Base-by-base conservation (phyloP, 2,329 filamentous ascomycete species). In the Neofusicoccum ribis region DNA sequence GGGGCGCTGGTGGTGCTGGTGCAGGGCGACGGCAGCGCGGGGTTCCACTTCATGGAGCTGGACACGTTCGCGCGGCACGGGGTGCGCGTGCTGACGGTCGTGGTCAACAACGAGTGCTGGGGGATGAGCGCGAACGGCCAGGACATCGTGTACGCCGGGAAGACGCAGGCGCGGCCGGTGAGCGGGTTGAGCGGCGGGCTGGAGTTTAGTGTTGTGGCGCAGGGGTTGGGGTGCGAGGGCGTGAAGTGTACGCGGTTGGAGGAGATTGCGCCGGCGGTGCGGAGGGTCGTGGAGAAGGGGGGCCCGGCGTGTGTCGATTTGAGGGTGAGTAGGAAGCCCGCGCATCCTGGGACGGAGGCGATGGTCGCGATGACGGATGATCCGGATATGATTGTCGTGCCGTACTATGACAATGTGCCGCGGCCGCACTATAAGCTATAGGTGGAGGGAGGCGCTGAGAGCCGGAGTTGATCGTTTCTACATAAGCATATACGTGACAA, bases 351-450 rank as follows among this genome's bases (percentile, higher is more conserved):
- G 36, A 79, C 77, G 7, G 72, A 72, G 66, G 70, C 70, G 0
- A 82, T 82, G 80, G 78, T 82, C n/a, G 77, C 78, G 2, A 71
- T 73, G 66, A 80, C 78, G 3, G 72, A 77, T 12, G 78, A 81
- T 70, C 72, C 73, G 51, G 72, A 81, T 67, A 74, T 78, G 39
- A 80, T 83, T 66, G 80, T 82, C 31, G 80, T 83, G 62, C 81
- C 81, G 3, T 83, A 83, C 67, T 82, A 83, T 69, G 80, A 82
- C 63, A 83, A 83, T 68, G 70, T 82, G 27, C 80, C 79, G 0
- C 69, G 78, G 56, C 72, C 75, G 23, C 71, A 70, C 58, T 73
- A 72, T 52, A 73, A 60, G 43, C 56, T 60, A 1, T 60, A 43
- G 47, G 31, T 1, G 14, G 12, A 23, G 23, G 7, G 50, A 31